A percentile compares a stretch with the other conserved stretches of the same genome.
These are phyloP conservation scores for Grammothele lineata DNA, from an alignment of 768 basidiomycete genomes.

Conservation along the genomic window DNA sequence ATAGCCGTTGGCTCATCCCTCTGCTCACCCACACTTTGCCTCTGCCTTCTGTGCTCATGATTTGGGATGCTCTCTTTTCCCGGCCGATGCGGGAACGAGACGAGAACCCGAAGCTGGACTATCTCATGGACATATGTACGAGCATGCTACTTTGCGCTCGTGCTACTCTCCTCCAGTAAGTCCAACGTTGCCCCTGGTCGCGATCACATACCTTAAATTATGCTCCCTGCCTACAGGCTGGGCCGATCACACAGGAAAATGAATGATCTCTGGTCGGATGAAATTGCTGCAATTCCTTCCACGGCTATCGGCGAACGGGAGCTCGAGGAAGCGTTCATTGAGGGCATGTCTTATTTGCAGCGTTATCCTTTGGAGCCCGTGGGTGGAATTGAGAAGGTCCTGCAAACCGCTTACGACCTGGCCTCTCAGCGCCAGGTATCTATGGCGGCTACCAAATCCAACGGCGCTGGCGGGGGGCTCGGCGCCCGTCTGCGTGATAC, in stretches of 20 bases:
- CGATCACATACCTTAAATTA: neutral
- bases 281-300: conserved; percentile 33
- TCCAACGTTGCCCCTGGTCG: neutral
- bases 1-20: conserved; percentile 72
- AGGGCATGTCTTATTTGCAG: conserved; percentile 62
- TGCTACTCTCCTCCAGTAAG: conserved; percentile 45
- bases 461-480: conserved; percentile 32
- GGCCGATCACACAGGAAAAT: conserved; percentile 42
- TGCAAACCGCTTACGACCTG: conserved; percentile 67
- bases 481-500: conserved; percentile 53
- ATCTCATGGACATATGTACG: conserved; percentile 65
- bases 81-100: conserved; percentile 48
- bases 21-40: conserved; percentile 73
- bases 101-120: conserved; percentile 59
- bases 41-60: conserved; percentile 47
- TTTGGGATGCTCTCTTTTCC: conserved; percentile 74
- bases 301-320: conserved; percentile 47
- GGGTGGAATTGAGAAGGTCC: conserved; percentile 66
- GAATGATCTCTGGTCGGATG: conserved; percentile 53
- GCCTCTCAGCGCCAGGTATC: conserved; percentile 42
- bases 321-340: conserved; percentile 59
- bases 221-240: conserved; percentile 35
- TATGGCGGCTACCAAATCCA: conserved; percentile 26
- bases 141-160: conserved; percentile 63
- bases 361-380: conserved; percentile 59